Base-by-base conservation (phyloP, 768 basidiomycete species). In the Tephrocybe rancida region DNA sequence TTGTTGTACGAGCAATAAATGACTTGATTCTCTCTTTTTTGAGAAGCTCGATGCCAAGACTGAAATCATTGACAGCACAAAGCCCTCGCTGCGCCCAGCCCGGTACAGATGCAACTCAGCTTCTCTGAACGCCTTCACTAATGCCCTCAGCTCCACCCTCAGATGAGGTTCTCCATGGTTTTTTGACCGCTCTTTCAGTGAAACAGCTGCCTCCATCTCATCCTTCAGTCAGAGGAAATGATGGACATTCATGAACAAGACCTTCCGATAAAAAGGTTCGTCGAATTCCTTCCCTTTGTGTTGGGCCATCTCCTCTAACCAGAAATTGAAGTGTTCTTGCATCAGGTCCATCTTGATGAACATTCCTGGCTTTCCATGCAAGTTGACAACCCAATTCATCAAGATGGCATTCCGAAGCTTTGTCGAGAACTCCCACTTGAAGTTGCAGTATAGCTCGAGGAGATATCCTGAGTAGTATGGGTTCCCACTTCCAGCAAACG, bases 251-350 rank as follows among this genome's bases (percentile, higher is more conserved):
- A 32, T 32, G 6, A 13, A 32, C 30, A 32, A 13, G 6, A 54
- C 47, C 13, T 55, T 25, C 0, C 55, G 38, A 32, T 63, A 63
- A 58, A 60, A 64, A 5, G 52, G 52, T 7, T 60, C 59, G 21
- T 61, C 59, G 50, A 64, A 64, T 22, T 62, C 57, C 41, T 61
- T 60, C 8, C 59, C 63, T 50, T 64, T 64, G 34, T 62, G 59
- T 27, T 62, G 61, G 0, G 52, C 63, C n/a, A 56, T 52, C 42
- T 65, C 61, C 55, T 65, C 58, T 14, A 65, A 51, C 63, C 65
- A 68, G 48, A 68, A 66, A 48, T 67, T 71, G 29, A 54, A 54
- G 34, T 67, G 61, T 47, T 69, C 67, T 50, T 70, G 68, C 50
- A 70, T 29, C n/a, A 70, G 49, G 34, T 70, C 68, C 35, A 64